Evolutionary conservation across 2,329 filamentous ascomycete genomes (phyloP).

Genomic region (Cercospora citrullina): DNA sequence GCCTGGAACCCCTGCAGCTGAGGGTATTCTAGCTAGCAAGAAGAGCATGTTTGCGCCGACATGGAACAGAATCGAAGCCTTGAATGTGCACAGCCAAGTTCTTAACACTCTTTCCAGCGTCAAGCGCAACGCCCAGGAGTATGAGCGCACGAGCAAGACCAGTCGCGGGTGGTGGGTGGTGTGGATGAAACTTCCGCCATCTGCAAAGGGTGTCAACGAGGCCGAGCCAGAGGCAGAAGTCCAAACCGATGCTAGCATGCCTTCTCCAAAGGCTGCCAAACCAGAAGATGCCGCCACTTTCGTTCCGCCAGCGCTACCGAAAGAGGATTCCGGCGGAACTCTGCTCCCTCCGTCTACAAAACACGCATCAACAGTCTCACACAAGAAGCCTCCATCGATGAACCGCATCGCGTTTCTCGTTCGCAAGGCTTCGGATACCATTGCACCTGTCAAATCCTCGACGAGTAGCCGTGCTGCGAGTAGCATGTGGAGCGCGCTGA

Average conservation of each 20-base stretch:
- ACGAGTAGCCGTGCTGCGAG: slow-evolving; percentile 30
- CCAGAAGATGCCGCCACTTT: background rate
- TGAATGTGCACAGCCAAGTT: slow-evolving; percentile 63
- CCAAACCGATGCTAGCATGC: background rate
- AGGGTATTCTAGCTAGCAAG: slow-evolving; percentile 37
- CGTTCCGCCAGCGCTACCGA: background rate
- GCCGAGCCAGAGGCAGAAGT: background rate
- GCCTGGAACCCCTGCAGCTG: slow-evolving; percentile 47
- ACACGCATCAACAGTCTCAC: slow-evolving; percentile 14
- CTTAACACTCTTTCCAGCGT: slow-evolving; percentile 58
- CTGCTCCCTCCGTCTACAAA: slow-evolving; percentile 14
- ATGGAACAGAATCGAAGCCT: slow-evolving; percentile 59
- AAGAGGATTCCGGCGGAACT: slow-evolving; percentile 22
- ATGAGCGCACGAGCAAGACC: slow-evolving; percentile 64
- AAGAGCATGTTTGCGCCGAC: slow-evolving; percentile 26
- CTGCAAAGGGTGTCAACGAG: slow-evolving; percentile 12
- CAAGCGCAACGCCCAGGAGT: slow-evolving; percentile 48
- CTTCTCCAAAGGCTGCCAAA: background rate
- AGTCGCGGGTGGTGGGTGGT: slow-evolving; percentile 67
- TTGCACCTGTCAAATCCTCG: slow-evolving; percentile 11
- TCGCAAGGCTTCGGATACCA: slow-evolving; percentile 36
- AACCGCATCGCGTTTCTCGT: slow-evolving; percentile 48
- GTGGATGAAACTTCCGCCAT: slow-evolving; percentile 57
- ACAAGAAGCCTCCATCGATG: slow-evolving; percentile 11
- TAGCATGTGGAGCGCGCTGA: slow-evolving; percentile 35